Evolutionary conservation across 2,329 filamentous ascomycete genomes (phyloP).

Genomic region (Pseudogymnoascus sp.): DNA sequence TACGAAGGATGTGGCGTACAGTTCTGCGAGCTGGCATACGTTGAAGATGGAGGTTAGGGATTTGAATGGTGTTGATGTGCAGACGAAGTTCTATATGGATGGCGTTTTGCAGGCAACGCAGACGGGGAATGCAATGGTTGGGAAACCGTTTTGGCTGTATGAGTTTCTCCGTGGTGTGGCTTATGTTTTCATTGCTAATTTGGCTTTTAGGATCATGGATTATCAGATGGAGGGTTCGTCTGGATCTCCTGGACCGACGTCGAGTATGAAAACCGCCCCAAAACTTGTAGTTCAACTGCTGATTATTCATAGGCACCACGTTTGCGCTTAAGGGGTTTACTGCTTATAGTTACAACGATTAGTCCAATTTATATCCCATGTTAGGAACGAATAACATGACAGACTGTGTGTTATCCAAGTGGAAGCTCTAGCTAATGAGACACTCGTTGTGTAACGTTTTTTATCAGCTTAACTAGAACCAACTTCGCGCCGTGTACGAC

Average conservation of each 20-base stretch:
- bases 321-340: constrained; percentile 13
- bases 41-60: constrained; percentile 46
- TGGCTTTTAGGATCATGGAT: constrained; percentile 12
- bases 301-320: constrained; percentile 9
- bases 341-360: constrained; percentile 13
- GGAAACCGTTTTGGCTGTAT: constrained; percentile 37
- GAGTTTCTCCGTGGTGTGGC: neutral
- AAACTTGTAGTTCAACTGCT: neutral
- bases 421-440: neutral
- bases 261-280: constrained; percentile 2
- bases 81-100: constrained; percentile 49
- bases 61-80: constrained; percentile 42
- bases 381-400: neutral
- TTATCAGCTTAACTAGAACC: neutral
- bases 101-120: constrained; percentile 42
- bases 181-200: neutral
- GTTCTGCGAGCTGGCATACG: constrained; percentile 39
- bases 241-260: constrained; percentile 16
- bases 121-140: constrained; percentile 42
- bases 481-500: neutral
- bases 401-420: neutral
- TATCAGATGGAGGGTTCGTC: constrained; percentile 19
- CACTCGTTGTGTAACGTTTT: neutral
- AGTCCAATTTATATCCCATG: neutral
- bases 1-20: constrained; percentile 42